phyloP scores from a whole-genome alignment of 2,329 filamentous ascomycete genomes.

The Fusarium lateritium region DNA sequence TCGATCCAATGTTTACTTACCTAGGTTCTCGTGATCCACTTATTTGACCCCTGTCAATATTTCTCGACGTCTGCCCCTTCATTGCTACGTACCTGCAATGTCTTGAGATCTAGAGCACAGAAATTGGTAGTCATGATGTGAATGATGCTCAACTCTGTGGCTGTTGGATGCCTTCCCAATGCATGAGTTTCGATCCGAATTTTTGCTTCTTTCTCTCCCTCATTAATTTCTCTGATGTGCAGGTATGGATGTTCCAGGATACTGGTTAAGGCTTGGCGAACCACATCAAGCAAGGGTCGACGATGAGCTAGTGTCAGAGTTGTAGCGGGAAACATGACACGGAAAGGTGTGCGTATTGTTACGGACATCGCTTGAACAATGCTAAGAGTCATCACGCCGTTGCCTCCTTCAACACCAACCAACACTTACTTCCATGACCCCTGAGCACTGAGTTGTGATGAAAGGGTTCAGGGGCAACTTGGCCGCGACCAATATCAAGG shows the following conservation, averaged over 20 bases:
- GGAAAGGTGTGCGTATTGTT: slow-evolving; percentile 33
- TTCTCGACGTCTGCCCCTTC: slow-evolving; percentile 33
- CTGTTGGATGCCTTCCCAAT: slow-evolving; percentile 1
- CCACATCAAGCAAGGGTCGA: slow-evolving; percentile 34
- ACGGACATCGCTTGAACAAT: slow-evolving; percentile 20
- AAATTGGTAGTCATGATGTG: slow-evolving; percentile 16
- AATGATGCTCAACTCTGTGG: slow-evolving; percentile 11
- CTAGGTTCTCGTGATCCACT: slow-evolving; percentile 32
- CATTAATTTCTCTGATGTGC: slow-evolving; percentile 25
- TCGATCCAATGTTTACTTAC: slow-evolving; percentile 11
- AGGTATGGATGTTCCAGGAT: slow-evolving; percentile 31
- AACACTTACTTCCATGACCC: background rate
- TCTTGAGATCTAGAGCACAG: slow-evolving; percentile 1
- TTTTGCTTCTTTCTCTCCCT: slow-evolving; percentile 27
- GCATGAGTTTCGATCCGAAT: slow-evolving; percentile 1
- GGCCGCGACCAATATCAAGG: no score
- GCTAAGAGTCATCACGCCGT: slow-evolving; percentile 19
- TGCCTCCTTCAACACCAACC: slow-evolving; percentile 1
- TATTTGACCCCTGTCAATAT: slow-evolving; percentile 23
- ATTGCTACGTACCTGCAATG: slow-evolving; percentile 6
- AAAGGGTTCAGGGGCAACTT: no score
- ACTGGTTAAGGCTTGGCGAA: slow-evolving; percentile 28
- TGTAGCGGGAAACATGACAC: slow-evolving; percentile 32
- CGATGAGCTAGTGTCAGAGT: slow-evolving; percentile 33
- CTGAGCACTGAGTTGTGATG: background rate